Conservation (phyloP, 495 filamentous ascomycete genomes). For the Chlorociboria aeruginascens region DNA sequence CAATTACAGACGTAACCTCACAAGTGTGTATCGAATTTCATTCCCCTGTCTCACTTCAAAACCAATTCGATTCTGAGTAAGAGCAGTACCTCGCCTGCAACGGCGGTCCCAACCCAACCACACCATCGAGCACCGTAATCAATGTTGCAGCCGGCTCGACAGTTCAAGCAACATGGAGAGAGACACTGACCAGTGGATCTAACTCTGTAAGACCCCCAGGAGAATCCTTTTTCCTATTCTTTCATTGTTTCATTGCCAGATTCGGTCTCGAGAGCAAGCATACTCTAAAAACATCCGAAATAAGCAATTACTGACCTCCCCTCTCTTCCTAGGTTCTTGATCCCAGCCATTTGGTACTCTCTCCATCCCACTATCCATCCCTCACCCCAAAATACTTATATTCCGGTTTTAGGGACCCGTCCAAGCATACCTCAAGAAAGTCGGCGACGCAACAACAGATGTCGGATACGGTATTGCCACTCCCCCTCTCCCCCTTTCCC, state of each 20-base stretch:
- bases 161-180: constrained; percentile 35
- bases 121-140: constrained; percentile 26
- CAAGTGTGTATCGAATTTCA: no score
- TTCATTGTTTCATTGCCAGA: not conserved
- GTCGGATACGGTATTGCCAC: constrained; percentile 17
- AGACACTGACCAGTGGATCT: constrained; percentile 26
- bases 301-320: constrained; percentile 7
- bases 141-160: constrained; percentile 36
- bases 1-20: constrained; percentile 37
- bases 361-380: not conserved
- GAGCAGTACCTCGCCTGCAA: constrained; percentile 35
- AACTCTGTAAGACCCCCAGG: not conserved
- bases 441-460: constrained; percentile 29
- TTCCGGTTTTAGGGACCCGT: constrained; percentile 24
- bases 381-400: not conserved
- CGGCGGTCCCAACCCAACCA: constrained; percentile 40
- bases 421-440: constrained; percentile 39
- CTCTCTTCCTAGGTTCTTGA: constrained; percentile 33
- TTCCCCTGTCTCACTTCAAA: constrained; percentile 23
- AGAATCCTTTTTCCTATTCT: not conserved
- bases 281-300: constrained; percentile 1
- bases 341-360: constrained; percentile 23
- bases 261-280: not conserved
- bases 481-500: no score
- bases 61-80: constrained; percentile 19